Conservation (phyloP, 306 rosid species). For the Prunus persica region Prunus_persica_NCBIv2 NC_034013.1:14590001-14590500, state of each 20-base stretch:
- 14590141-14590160: neutral
- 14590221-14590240: neutral
- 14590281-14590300: neutral
- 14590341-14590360: neutral
- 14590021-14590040: neutral
- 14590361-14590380: neutral
- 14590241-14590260: slow-evolving; percentile 2
- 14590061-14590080: neutral
- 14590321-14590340: neutral
- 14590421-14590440: neutral
- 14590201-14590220: neutral
- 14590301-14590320: neutral
- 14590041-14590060: neutral
- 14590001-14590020: neutral
- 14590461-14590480: neutral
- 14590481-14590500: neutral
- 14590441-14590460: neutral
- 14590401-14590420: neutral
- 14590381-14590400: neutral
- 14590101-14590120: neutral
- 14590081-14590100: neutral
- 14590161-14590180: neutral
- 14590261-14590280: neutral
- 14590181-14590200: neutral
- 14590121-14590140: neutral